Percentiles rank a stretch among this genome's conserved stretches.
These are phyloP conservation scores for Talaromyces funiculosus DNA, from an alignment of 2,329 filamentous ascomycete species.

Conservation along the genomic window DNA sequence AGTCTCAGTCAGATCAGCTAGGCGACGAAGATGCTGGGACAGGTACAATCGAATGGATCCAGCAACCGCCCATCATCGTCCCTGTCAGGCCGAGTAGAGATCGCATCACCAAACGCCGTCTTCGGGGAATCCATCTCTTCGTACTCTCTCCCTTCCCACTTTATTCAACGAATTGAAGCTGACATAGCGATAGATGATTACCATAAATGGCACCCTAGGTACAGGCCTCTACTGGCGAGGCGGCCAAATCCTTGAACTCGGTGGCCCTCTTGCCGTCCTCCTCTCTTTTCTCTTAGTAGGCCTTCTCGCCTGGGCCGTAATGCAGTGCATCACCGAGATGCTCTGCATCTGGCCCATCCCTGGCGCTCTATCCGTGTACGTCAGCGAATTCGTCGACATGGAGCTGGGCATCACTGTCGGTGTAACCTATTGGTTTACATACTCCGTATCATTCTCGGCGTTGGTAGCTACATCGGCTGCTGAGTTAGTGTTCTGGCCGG, in stretches of 20 bases:
- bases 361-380: constrained; percentile 32
- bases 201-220: constrained; percentile 31
- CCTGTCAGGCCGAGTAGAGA: constrained; percentile 5
- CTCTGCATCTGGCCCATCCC: constrained; percentile 34
- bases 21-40: not conserved
- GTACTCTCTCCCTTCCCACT: constrained; percentile 4
- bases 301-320: constrained; percentile 28
- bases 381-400: constrained; percentile 32
- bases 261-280: constrained; percentile 29
- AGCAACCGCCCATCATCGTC: not conserved
- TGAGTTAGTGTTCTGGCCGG: constrained; percentile 24
- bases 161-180: no score
- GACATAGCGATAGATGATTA: constrained; percentile 36
- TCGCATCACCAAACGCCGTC: not conserved
- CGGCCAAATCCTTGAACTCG: constrained; percentile 29
- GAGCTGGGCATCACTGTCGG: constrained; percentile 33
- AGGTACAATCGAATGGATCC: not conserved
- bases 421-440: constrained; percentile 33
- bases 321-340: constrained; percentile 38
- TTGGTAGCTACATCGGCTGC: constrained; percentile 24
- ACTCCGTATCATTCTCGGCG: constrained; percentile 25
- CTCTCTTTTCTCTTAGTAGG: constrained; percentile 30
- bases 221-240: constrained; percentile 29
- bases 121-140: constrained; percentile 24
- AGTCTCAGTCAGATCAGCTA: not conserved